Base-by-base conservation (phyloP, 2,329 filamentous ascomycete species). In the Stemphylium lycopersici region DNA sequence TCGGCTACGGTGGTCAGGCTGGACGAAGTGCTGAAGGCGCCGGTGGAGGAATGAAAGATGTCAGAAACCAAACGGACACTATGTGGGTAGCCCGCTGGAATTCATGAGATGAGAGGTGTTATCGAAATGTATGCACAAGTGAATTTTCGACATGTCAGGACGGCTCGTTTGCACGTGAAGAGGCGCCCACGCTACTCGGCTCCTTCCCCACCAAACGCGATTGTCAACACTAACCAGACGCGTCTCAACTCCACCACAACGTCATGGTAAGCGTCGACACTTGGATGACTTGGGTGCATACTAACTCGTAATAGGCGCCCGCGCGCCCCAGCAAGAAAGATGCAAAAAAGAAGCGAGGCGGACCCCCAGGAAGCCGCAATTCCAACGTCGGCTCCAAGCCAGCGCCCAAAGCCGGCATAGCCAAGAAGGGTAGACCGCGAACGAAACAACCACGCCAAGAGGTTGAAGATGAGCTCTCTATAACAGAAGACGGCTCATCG, bases 251-350 rank as follows among this genome's bases (percentile, higher is more conserved):
- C 45, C 41, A 59, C 49, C 57, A 64, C 61, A 51, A 69, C 65
- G 61, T 65, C 58, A 73, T 73, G 70, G 70, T 71, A 62, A 56
- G 64, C 52, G 13, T 41, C 16, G 45, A 37, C 13, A 26, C n/a
- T 16, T 22, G 0, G 37, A 22, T 34, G 7, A 11, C 45, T 20
- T 15, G 7, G 3, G 6, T 18, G n/a, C 31, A 41, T 48, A 36
- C 61, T 71, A 43, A 72, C 36, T 15, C 0, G 2, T 12, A n/a
- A 3, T 16, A 71, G 69, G 68, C 69, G 54, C 67, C 64, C 22
- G 58, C 57, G 50, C 65, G 68, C 49, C 46, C 62, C 22, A 40
- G 48, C 13, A 48, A 51, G 1, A 50, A 46, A 6, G 58, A 54
- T 15, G 54, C 37, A 6, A 56, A 59, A 31, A 71, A 65, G 56